These are phyloP conservation scores for Klebsormidium nitens DNA, from an alignment of 139 green algal species.

Conservation along the genomic window DNA sequence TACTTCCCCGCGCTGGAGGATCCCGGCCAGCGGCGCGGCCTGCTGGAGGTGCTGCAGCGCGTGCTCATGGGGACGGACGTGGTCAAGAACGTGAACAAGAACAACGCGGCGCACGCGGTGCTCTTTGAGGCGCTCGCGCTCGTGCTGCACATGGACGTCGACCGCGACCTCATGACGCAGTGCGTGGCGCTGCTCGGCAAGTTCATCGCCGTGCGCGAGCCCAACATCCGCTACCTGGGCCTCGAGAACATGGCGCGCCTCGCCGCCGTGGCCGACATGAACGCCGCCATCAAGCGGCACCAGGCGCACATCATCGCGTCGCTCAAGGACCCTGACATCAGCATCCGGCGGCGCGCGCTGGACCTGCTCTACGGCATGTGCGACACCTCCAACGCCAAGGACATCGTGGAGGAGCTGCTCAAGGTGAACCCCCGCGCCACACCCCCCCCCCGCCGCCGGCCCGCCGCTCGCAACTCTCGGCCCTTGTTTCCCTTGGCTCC, in stretches of 20 bases:
- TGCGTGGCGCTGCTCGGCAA: constrained; percentile 49
- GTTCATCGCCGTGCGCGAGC: constrained; percentile 69
- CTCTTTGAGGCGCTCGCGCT: constrained; percentile 95
- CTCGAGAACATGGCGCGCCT: constrained; percentile 50
- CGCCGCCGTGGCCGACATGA: constrained; percentile 37
- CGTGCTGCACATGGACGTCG: constrained; percentile 52
- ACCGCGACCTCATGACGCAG: constrained; percentile 62
- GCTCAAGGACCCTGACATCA: constrained; percentile 81
- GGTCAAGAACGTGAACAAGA: constrained; percentile 83
- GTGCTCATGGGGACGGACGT: constrained; percentile 44
- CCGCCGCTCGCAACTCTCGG: constrained; percentile 2
- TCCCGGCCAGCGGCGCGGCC: constrained; percentile 39
- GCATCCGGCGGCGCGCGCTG: constrained; percentile 76
- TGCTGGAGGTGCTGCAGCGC: constrained; percentile 52
- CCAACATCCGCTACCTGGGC: constrained; percentile 90
- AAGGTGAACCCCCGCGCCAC: too few species aligned
- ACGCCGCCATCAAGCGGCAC: constrained; percentile 39
- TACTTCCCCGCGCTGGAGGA: constrained; percentile 86
- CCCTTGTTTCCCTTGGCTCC: constrained; percentile 42
- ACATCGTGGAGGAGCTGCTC: constrained; percentile 69
- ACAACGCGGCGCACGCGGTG: constrained; percentile 92
- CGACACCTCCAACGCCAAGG: constrained; percentile 59
- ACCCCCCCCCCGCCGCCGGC: too few species aligned
- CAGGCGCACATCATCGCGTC: constrained; percentile 40
- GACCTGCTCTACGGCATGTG: constrained; percentile 86